phyloP scores from a whole-genome alignment of 2,329 filamentous ascomycete species.

The Grosmannia huntii region DNA sequence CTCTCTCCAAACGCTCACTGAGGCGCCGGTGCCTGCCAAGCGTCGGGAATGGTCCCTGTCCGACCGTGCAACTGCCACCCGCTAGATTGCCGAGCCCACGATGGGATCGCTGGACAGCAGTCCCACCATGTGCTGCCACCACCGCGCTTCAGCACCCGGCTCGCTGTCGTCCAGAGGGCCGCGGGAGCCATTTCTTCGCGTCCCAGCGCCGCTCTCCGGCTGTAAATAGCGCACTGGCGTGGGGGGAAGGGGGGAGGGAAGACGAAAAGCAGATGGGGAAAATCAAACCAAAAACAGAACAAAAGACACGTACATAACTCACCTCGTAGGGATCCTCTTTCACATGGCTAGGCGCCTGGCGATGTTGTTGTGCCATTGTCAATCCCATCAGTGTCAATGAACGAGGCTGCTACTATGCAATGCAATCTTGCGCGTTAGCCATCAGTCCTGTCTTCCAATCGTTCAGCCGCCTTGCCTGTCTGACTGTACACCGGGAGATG shows the following conservation, averaged over 20 bases:
- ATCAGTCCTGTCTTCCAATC: not conserved
- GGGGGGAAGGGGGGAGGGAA: not conserved
- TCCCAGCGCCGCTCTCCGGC: not conserved
- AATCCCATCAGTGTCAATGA: constrained; percentile 22
- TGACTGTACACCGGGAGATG: too few species aligned
- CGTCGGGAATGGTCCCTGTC: not conserved
- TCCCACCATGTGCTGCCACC: not conserved
- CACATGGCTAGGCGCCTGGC: constrained; percentile 28
- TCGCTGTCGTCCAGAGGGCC: not conserved
- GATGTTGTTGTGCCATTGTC: constrained; percentile 33
- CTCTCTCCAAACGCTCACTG: not conserved
- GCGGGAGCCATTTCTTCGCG: not conserved
- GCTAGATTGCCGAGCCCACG: not conserved
- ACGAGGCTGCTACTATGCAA: constrained; percentile 2
- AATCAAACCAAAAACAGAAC: not conserved
- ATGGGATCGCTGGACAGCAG: not conserved
- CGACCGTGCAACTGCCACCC: not conserved
- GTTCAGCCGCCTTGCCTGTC: not conserved
- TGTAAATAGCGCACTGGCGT: not conserved
- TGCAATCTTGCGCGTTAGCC: constrained; percentile 1
- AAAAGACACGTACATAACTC: constrained; percentile 17
- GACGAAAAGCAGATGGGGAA: not conserved
- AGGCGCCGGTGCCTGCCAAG: not conserved
- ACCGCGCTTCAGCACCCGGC: not conserved
- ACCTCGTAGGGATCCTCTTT: constrained; percentile 32